phyloP scores from a whole-genome alignment of 169 alveolate genomes.

The Theileria annulata region DNA sequence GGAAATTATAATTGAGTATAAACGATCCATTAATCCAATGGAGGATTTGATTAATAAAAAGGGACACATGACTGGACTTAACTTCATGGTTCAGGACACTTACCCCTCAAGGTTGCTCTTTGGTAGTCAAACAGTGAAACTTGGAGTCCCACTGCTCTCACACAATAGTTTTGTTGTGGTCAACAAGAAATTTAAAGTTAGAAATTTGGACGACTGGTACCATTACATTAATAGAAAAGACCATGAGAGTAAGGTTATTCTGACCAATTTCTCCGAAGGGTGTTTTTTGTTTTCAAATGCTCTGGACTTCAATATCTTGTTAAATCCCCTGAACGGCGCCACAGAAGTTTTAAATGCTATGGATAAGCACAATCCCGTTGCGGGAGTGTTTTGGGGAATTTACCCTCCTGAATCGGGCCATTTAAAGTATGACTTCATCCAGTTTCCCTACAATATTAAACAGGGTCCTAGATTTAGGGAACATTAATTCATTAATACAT shows the following conservation, averaged over 20 bases:
- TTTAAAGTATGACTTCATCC: background rate
- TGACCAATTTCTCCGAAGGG: background rate
- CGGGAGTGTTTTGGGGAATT: constrained; percentile 8
- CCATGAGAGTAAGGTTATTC: background rate
- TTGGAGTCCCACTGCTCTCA: background rate
- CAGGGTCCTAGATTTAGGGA: background rate
- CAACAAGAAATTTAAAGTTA: background rate
- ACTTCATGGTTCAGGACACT: background rate
- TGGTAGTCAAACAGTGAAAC: background rate
- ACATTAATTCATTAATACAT: background rate
- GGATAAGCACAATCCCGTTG: background rate
- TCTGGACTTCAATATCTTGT: background rate
- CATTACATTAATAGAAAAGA: background rate
- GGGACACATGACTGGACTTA: constrained; percentile 2
- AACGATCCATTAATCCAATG: background rate
- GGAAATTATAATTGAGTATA: background rate
- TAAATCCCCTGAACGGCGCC: background rate
- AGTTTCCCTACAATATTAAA: background rate
- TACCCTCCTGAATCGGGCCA: background rate
- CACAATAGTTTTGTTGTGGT: background rate
- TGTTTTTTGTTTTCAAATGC: background rate
- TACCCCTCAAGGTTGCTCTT: constrained; percentile 3
- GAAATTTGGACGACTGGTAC: background rate
- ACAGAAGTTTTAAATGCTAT: background rate
- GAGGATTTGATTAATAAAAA: background rate